Percentiles rank a stretch among this genome's conserved stretches.
These are phyloP conservation scores for Xylaria bambusicola DNA, from an alignment of 495 filamentous ascomycete genomes.

Conservation along the genomic window DNA sequence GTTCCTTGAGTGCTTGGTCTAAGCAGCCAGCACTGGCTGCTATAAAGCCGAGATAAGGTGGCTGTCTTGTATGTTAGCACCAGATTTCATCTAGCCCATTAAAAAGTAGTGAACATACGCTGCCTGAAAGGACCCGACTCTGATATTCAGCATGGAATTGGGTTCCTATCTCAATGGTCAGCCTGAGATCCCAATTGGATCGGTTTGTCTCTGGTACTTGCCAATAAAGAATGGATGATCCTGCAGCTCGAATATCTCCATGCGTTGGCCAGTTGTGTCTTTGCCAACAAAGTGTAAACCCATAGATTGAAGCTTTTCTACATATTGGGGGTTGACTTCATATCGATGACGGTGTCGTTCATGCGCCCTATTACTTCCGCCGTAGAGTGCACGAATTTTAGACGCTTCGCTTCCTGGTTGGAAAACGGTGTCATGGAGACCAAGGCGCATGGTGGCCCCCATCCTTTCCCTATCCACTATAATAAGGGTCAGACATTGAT, in stretches of 20 bases:
- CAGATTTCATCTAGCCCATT: not conserved
- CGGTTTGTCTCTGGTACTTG: slow-evolving; percentile 24
- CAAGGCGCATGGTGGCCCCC: slow-evolving; percentile 93
- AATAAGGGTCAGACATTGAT: slow-evolving; percentile 93
- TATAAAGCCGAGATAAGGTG: slow-evolving; percentile 79
- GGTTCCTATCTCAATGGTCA: slow-evolving; percentile 44
- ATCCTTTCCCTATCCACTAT: slow-evolving; percentile 59
- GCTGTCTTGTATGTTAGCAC: slow-evolving; percentile 1
- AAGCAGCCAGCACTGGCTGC: slow-evolving; percentile 70
- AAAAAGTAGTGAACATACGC: not conserved
- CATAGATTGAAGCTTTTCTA: slow-evolving; percentile 56
- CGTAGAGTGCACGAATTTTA: slow-evolving; percentile 75
- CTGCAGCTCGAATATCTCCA: slow-evolving; percentile 88
- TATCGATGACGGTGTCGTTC: slow-evolving; percentile 76
- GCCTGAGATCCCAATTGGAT: slow-evolving; percentile 11
- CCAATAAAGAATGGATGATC: slow-evolving; percentile 90
- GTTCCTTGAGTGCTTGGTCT: slow-evolving; percentile 43
- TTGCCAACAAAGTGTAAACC: slow-evolving; percentile 73
- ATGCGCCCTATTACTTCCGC: slow-evolving; percentile 51
- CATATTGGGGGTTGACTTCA: slow-evolving; percentile 71
- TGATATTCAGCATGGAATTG: slow-evolving; percentile 91
- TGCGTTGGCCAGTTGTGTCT: slow-evolving; percentile 78
- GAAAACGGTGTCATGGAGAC: slow-evolving; percentile 72
- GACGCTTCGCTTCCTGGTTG: slow-evolving; percentile 79
- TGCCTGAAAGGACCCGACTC: slow-evolving; percentile 49